These are phyloP conservation scores for Cystobasidium sp. DNA, from an alignment of 1,284 basidiomycete genomes.

Conservation along the genomic window DNA sequence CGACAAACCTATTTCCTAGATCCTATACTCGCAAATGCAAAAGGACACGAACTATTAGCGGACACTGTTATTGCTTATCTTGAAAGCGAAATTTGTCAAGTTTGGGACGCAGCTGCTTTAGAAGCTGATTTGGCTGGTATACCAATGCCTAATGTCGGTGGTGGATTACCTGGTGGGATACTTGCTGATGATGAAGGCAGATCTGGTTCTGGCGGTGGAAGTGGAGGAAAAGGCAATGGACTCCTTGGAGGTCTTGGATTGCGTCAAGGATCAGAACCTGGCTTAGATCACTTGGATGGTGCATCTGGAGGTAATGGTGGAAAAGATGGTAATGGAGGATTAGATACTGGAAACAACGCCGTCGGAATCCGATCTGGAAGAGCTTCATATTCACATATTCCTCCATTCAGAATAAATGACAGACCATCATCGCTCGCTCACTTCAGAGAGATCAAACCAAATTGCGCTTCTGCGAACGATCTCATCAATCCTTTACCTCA, in stretches of 20 bases:
- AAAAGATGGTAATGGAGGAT: slow-evolving; percentile 50
- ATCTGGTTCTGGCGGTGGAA: neutral
- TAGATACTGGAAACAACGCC: slow-evolving; percentile 47
- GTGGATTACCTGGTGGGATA: slow-evolving; percentile 46
- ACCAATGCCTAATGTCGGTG: slow-evolving; percentile 47
- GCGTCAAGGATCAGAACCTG: slow-evolving; percentile 57
- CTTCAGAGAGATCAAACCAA: slow-evolving; percentile 85
- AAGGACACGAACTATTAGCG: slow-evolving; percentile 79
- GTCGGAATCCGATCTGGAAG: slow-evolving; percentile 50
- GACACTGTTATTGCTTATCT: slow-evolving; percentile 86
- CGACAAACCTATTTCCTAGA: slow-evolving; percentile 74
- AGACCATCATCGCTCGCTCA: slow-evolving; percentile 65
- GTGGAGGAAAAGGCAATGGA: slow-evolving; percentile 42
- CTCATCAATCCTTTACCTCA: slow-evolving; percentile 89
- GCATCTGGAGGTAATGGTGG: slow-evolving; percentile 52
- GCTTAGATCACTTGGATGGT: slow-evolving; percentile 55
- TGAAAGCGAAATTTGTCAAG: slow-evolving; percentile 79
- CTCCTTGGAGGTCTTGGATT: slow-evolving; percentile 56
- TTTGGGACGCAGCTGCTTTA: slow-evolving; percentile 75
- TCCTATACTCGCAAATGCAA: slow-evolving; percentile 75
- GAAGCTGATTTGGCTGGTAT: slow-evolving; percentile 58
- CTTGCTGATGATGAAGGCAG: slow-evolving; percentile 48
- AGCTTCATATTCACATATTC: slow-evolving; percentile 62
- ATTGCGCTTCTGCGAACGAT: slow-evolving; percentile 89
- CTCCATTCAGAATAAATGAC: slow-evolving; percentile 73